Evolutionary conservation across 306 rosid genomes (phyloP).

Genomic region (Dalbergia oliveri): DNA sequence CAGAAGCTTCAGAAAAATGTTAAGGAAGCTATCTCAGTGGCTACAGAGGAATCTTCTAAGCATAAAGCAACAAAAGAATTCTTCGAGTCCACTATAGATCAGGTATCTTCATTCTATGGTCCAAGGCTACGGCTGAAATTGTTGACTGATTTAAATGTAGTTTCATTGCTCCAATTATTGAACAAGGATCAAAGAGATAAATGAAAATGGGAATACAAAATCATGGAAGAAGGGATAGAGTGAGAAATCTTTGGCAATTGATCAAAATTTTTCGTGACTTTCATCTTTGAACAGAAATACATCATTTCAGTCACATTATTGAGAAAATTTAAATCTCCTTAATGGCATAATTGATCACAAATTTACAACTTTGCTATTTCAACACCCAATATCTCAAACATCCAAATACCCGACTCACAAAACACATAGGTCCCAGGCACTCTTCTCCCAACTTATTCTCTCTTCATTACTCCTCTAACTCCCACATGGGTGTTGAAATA

Average conservation of each 20-base stretch:
- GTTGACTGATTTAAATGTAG: background rate
- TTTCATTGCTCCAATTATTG: background rate
- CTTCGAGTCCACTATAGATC: conserved; percentile 61
- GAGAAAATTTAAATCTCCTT: background rate
- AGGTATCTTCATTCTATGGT: conserved; percentile 59
- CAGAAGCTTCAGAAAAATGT: conserved; percentile 56
- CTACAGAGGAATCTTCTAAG: conserved; percentile 63
- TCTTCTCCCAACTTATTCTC: too few species aligned
- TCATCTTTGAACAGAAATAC: background rate
- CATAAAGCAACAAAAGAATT: conserved; percentile 58
- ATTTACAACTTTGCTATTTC: too few species aligned
- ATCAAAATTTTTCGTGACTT: background rate
- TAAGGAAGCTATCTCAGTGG: conserved; percentile 53
- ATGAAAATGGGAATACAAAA: background rate
- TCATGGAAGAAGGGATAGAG: background rate
- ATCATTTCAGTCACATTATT: background rate
- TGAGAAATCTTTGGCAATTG: background rate
- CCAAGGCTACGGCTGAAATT: background rate
- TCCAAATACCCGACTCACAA: too few species aligned
- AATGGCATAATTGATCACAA: too few species aligned
- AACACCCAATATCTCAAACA: too few species aligned
- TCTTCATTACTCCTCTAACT: too few species aligned
- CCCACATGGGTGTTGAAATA: too few species aligned
- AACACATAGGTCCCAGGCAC: too few species aligned
- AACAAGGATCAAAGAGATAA: conserved; percentile 1